phyloP scores from a whole-genome alignment of 495 filamentous ascomycete species.

The Hypoxylon intermedium region DNA sequence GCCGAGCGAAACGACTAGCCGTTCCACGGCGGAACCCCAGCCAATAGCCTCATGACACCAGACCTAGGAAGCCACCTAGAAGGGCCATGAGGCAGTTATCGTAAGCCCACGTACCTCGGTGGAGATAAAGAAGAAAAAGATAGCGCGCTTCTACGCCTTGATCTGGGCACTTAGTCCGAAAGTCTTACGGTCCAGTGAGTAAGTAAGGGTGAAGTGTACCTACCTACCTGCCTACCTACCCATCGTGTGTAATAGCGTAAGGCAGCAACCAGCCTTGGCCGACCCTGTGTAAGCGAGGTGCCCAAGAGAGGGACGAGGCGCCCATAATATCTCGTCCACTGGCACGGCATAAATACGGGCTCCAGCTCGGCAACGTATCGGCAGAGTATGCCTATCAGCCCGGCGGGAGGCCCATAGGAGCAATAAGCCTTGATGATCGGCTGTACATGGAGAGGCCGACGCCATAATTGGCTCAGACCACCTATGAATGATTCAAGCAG shows the following conservation, averaged over 20 bases:
- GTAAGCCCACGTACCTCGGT: slow-evolving; percentile 24
- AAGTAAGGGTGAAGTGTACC: background rate
- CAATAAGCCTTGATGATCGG: background rate
- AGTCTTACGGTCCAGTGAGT: background rate
- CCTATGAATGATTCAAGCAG: background rate
- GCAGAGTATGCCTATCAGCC: too few relatives aligned
- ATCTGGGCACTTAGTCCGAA: background rate
- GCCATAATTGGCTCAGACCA: background rate
- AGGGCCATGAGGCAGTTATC: slow-evolving; percentile 2
- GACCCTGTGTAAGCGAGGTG: background rate
- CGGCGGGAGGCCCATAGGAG: too few relatives aligned
- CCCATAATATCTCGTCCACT: too few relatives aligned
- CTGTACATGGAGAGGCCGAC: background rate
- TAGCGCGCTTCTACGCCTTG: slow-evolving; percentile 1
- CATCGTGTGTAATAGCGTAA: background rate
- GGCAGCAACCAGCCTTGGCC: background rate
- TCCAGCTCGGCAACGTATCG: too few relatives aligned
- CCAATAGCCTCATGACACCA: slow-evolving; percentile 5
- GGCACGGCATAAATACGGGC: too few relatives aligned
- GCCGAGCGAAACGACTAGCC: background rate
- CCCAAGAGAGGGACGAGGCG: slow-evolving; percentile 1
- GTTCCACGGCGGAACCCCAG: background rate
- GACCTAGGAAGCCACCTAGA: background rate
- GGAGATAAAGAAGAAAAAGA: too few relatives aligned
- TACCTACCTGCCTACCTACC: background rate